Conservation (phyloP, 345 rosid species). For the Syzygium aromaticum region DNA sequence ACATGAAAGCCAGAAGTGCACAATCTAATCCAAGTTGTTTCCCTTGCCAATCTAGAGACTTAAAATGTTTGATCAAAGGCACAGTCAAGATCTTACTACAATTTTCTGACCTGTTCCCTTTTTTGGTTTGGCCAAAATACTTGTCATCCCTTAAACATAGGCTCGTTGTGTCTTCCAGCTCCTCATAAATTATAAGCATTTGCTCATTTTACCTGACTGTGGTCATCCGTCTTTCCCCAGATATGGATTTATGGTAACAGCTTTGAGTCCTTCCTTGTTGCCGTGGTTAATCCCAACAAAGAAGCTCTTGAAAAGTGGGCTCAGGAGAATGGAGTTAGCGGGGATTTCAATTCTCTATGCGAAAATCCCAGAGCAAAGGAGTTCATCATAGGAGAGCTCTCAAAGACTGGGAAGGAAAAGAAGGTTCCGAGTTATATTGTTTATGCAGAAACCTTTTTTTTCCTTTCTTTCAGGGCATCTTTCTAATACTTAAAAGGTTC, state of each 20-base stretch:
- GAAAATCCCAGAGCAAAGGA: conserved; percentile 58
- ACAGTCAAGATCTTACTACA: neutral
- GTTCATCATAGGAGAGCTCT: conserved; percentile 57
- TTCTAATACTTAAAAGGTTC: neutral
- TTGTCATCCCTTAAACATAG: neutral
- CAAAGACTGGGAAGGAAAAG: conserved; percentile 62
- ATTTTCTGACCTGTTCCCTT: neutral
- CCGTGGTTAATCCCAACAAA: conserved; percentile 80
- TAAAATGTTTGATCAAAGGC: neutral
- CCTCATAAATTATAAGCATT: neutral
- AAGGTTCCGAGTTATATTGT: conserved; percentile 33
- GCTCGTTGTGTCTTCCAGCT: neutral
- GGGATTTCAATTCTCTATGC: conserved; percentile 65
- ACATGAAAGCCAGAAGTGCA: neutral
- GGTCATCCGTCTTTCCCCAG: conserved; percentile 19
- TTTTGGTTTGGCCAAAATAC: neutral
- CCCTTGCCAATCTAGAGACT: neutral
- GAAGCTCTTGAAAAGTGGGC: conserved; percentile 82
- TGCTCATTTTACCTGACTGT: neutral
- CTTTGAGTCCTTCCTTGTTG: conserved; percentile 83
- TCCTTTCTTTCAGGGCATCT: neutral
- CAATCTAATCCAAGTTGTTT: neutral
- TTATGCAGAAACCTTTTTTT: neutral
- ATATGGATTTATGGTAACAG: conserved; percentile 97
- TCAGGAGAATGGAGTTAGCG: conserved; percentile 42